Evolutionary conservation across 2,329 filamentous ascomycete genomes (phyloP), one percentile per base, ranked within the genome.

Genomic region (Scortechinia acanthostroma): DNA sequence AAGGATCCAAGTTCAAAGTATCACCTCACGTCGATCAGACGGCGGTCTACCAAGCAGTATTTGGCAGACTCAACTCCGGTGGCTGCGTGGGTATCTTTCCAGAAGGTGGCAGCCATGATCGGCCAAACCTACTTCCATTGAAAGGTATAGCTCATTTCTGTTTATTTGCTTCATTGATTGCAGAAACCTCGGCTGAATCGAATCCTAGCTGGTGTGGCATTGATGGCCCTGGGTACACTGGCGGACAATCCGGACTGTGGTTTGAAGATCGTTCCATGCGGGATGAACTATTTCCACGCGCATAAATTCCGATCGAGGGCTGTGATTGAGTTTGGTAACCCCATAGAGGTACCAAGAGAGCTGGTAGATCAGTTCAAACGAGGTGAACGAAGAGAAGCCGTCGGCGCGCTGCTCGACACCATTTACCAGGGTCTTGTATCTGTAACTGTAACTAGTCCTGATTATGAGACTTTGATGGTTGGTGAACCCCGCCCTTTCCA

Each of bases 281-380:
- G 91, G 55, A 96, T 98, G 91, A 98, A 98, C 65, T 98, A 98
- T 66, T 98, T 98, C 68, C 91, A 97, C 64, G 88, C 91, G 0
- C 91, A 98, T 74, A 98, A 97, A 63, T 98, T 98, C 66, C 86
- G 91, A 42, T 97, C 91, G 51, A 80, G 93, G 59, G 93, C 91
- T 25, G 91, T 98, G 3, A 83, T 97, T 48, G 93, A 98, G 59
- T 98, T 97, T 55, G 93, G 93, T 5, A 83, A 80, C 21, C 90
- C 93, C 0, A 83, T 97, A 50, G 87, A 95, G 52, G 82, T 97
- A 6, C 86, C 90, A 1, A 70, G 72, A 17, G 86, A 95, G 56
- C 69, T 96, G 23, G 88, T 96, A 3, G 77, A 91, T 50, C 82
- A 89, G 64, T 97, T 95, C 67, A 86, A 83, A 62, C 80, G 76